Conservation (phyloP, 1,139 yeast species). For the Pichia inconspicua region DNA sequence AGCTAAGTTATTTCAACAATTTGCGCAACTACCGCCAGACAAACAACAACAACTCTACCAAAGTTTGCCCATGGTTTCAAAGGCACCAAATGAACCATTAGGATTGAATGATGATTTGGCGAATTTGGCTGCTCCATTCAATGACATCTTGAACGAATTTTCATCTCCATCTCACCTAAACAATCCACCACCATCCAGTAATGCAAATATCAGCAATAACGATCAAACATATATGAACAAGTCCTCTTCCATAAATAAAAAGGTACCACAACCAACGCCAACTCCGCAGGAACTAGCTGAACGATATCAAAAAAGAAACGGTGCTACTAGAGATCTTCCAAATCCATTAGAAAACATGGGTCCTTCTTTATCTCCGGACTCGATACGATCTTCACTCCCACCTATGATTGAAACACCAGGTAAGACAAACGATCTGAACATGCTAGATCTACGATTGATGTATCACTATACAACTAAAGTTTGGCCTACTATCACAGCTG, state of each 20-base stretch:
- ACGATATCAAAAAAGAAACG: slow-evolving; percentile 19
- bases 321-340: slow-evolving; percentile 12
- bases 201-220: neutral
- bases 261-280: slow-evolving; percentile 9
- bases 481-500: slow-evolving; percentile 79
- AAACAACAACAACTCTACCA: slow-evolving; percentile 19
- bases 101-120: slow-evolving; percentile 7
- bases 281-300: slow-evolving; percentile 20
- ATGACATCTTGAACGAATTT: slow-evolving; percentile 1
- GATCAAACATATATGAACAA: neutral
- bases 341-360: slow-evolving; percentile 10
- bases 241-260: neutral
- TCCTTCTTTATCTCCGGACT: slow-evolving; percentile 27
- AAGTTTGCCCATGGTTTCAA: slow-evolving; percentile 13
- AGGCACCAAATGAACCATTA: slow-evolving; percentile 12
- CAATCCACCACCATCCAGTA: neutral
- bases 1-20: slow-evolving; percentile 13
- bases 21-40: slow-evolving; percentile 11
- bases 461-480: slow-evolving; percentile 83
- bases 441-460: slow-evolving; percentile 73
- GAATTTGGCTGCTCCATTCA: slow-evolving; percentile 17
- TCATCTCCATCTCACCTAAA: neutral
- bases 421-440: slow-evolving; percentile 38
- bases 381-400: slow-evolving; percentile 25
- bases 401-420: slow-evolving; percentile 15